These are phyloP conservation scores for Monosporascus sp. DNA, from an alignment of 2,329 filamentous ascomycete genomes.

Conservation along the genomic window DNA sequence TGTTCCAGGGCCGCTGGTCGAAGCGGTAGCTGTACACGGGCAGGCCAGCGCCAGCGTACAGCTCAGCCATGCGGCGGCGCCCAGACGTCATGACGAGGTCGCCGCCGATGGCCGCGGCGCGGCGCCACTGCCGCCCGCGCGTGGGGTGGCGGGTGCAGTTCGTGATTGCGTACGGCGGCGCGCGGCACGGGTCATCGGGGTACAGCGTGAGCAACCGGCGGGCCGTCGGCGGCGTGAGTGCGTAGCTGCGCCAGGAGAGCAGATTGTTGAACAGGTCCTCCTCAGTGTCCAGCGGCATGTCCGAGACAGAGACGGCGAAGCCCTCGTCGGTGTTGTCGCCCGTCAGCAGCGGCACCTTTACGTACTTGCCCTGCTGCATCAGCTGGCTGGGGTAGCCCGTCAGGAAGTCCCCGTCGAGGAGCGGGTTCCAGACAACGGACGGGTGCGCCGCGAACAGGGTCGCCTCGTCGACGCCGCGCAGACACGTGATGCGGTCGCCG, in stretches of 20 bases:
- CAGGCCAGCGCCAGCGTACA: conserved; percentile 28
- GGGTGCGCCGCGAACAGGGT: conserved; percentile 30
- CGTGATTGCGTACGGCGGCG: conserved; percentile 38
- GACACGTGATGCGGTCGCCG: conserved; percentile 30
- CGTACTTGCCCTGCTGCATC: conserved; percentile 35
- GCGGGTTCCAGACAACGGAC: conserved; percentile 34
- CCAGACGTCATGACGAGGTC: conserved; percentile 45
- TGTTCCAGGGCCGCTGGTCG: conserved; percentile 40
- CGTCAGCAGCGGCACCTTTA: conserved; percentile 38
- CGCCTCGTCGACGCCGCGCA: conserved; percentile 27
- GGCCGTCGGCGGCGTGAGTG: conserved; percentile 38
- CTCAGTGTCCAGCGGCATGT: conserved; percentile 29
- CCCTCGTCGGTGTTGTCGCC: conserved; percentile 46
- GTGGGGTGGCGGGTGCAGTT: conserved; percentile 26
- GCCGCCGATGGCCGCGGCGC: conserved; percentile 38
- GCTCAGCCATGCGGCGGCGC: conserved; percentile 38
- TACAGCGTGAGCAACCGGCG: conserved; percentile 40
- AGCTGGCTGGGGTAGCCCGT: conserved; percentile 43
- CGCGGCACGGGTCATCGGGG: conserved; percentile 40
- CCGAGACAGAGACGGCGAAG: conserved; percentile 33
- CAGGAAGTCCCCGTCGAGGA: conserved; percentile 43
- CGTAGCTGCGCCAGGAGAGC: conserved; percentile 39
- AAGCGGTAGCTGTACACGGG: conserved; percentile 45
- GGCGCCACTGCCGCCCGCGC: conserved; percentile 38
- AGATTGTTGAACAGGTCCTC: conserved; percentile 37